Evolutionary conservation across 2,329 filamentous ascomycete genomes (phyloP), one percentile per base, ranked within the genome.

Genomic region (Penicillium frequentans): DNA sequence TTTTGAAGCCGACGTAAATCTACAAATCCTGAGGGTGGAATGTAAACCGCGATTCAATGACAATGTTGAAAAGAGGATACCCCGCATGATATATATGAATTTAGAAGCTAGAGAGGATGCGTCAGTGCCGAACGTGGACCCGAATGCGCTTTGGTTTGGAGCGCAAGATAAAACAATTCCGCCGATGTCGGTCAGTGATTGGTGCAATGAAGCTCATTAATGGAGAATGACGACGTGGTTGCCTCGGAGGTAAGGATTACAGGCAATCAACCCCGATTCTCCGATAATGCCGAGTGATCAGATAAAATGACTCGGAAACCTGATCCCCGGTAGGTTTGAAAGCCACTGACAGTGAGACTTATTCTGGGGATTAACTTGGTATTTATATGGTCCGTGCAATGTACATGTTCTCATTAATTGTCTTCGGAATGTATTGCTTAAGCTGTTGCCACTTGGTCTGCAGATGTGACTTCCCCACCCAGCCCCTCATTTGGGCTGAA

Each of bases 201-300:
- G 26, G 26, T 31, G n/a, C 46, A 29, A 47, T 4, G 16, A 29
- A 16, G 24, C 24, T 11, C 23, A 26, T 27, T 21, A 11, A 29
- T 47, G 45, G 45, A 11, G 45, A 13, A 47, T 47, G 23, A 27
- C n/a, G 27, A 21, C 24, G 29, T 31, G 5, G 10, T 44, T 24
- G 24, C 9, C 43, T 54, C 52, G 59, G 44, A 57, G 31, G 16
- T 59, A 55, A 16, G 49, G 5, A 16, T 3, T 58, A 52, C 13
- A 39, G 52, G 60, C 11, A 64, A 55, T 52, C 23, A 56, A 44
- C 11, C 5, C 59, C 61, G 59, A 64, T 29, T 14, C 19, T 21
- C 19, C 42, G 35, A 26, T 49, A 39, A 39, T 19, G 31, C 21
- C 21, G 49, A 48, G 35, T 29, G 55, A 60, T 51, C 21, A 31